Evolutionary conservation across 2,329 filamentous ascomycete genomes (phyloP), one percentile per base, ranked within the genome.

Genomic region (Paecilomyces variotii): DNA sequence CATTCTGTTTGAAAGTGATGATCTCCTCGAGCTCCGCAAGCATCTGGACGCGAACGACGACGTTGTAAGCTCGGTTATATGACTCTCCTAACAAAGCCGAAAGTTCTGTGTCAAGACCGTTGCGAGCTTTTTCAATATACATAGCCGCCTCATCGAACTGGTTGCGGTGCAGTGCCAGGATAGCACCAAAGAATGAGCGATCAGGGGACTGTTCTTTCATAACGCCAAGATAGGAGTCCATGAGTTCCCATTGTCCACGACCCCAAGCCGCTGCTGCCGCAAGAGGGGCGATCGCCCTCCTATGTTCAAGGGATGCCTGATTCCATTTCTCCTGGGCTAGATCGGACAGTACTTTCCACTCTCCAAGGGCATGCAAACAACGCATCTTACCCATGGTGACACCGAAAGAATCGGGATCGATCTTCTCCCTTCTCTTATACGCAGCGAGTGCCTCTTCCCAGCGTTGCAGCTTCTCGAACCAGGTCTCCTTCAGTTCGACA

Each of bases 331-430:
- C 91, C 70, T 95, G 89, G 0, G 92, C 93, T 57, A 99, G 81
- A 54, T 86, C 87, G 0, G 93, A 95, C 14, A 99, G 81, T 3
- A 91, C 86, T 65, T 97, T 95, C 94, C 94, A 99, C 74, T 99
- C 94, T 61, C 94, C 94, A 35, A 99, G 82, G 7, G 94, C 95
- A 72, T 99, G 94, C 63, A 97, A 78, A 81, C 94, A 99, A 54
- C 94, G 87, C 94, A 99, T 99, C 77, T 99, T 99, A 64, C 94
- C 94, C 92, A 99, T 97, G 34, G 96, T 91, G 57, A 99, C 91
- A 60, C 97, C 94, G 61, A 99, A 91, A 0, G 91, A 91, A 61
- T 87, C 84, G 30, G 84, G 84, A 30, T 90, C 81, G 64, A 91
- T 87, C 56, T 79, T 76, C 68, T 97, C 93, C 52, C 93, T 88